A percentile compares a stretch with the other conserved stretches of the same genome.
phyloP scores from a whole-genome alignment of 352 stramenopile species.

The Phytophthora rubi region DNA sequence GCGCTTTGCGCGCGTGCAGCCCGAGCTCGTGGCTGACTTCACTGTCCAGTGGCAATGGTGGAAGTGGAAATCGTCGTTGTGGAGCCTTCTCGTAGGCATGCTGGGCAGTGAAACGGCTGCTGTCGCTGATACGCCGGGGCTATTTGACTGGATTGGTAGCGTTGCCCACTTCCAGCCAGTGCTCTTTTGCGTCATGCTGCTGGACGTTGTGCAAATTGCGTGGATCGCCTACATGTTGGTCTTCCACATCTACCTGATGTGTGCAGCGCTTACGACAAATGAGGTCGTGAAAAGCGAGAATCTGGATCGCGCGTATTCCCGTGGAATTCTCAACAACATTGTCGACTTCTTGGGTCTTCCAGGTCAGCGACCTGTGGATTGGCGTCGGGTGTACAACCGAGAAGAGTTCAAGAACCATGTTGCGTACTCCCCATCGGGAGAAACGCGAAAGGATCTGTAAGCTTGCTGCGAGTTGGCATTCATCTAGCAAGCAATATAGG shows the following conservation, averaged over 20 bases:
- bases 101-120: slow-evolving; percentile 1
- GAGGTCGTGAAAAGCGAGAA: slow-evolving; percentile 81
- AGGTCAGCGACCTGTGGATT: slow-evolving; percentile 50
- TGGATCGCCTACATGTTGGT: slow-evolving; percentile 82
- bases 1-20: slow-evolving; percentile 46
- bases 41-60: slow-evolving; percentile 42
- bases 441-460: slow-evolving; percentile 32
- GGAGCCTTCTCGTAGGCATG: slow-evolving; percentile 11
- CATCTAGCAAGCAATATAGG: neutral
- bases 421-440: slow-evolving; percentile 4
- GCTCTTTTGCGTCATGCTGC: slow-evolving; percentile 55
- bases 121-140: slow-evolving; percentile 9
- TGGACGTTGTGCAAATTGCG: slow-evolving; percentile 60
- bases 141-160: slow-evolving; percentile 53
- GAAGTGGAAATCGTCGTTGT: slow-evolving; percentile 36
- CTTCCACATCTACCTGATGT: slow-evolving; percentile 72
- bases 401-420: slow-evolving; percentile 53
- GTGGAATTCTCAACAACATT: slow-evolving; percentile 57
- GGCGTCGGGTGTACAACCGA: slow-evolving; percentile 60
- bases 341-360: slow-evolving; percentile 68
- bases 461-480: neutral
- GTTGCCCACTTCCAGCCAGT: slow-evolving; percentile 69
- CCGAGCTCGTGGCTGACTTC: slow-evolving; percentile 37
- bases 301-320: slow-evolving; percentile 58
- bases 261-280: slow-evolving; percentile 74